Conservation (phyloP, 2,329 filamentous ascomycete species). For the Aspergillus novofumigatus region DNA sequence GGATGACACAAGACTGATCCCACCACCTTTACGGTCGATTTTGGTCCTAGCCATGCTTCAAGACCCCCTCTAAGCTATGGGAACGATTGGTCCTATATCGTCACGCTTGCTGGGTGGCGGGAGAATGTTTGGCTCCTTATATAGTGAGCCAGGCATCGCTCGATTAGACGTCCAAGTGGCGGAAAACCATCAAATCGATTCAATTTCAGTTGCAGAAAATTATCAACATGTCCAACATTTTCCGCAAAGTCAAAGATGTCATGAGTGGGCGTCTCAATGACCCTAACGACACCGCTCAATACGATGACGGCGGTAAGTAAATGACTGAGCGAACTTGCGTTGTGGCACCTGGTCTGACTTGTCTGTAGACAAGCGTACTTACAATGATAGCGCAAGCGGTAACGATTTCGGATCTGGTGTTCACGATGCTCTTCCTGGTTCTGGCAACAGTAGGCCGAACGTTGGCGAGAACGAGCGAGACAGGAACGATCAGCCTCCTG, state of each 20-base stretch:
- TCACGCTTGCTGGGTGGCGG: background rate
- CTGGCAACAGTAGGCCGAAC: background rate
- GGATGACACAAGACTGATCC: background rate
- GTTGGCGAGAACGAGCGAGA: background rate
- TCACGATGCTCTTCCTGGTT: background rate
- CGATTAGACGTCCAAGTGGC: too few species aligned
- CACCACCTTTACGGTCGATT: background rate
- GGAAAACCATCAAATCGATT: background rate
- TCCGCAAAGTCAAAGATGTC: slow-evolving; percentile 48
- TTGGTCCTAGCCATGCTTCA: too few species aligned
- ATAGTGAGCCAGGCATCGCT: background rate
- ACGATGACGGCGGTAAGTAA: background rate
- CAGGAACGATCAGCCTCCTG: background rate
- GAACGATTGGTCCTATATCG: background rate
- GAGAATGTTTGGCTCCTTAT: background rate
- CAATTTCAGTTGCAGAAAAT: background rate
- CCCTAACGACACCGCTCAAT: slow-evolving; percentile 11
- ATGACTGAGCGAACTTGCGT: background rate
- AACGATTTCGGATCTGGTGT: background rate
- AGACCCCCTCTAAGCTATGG: too few species aligned
- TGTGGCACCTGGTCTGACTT: background rate
- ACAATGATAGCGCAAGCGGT: background rate
- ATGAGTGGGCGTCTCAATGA: slow-evolving; percentile 31
- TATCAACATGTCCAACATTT: slow-evolving; percentile 42
- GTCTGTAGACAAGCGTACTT: background rate